Evolutionary conservation across 2,329 filamentous ascomycete genomes (phyloP).

Genomic region (Aspergillus melleus): DNA sequence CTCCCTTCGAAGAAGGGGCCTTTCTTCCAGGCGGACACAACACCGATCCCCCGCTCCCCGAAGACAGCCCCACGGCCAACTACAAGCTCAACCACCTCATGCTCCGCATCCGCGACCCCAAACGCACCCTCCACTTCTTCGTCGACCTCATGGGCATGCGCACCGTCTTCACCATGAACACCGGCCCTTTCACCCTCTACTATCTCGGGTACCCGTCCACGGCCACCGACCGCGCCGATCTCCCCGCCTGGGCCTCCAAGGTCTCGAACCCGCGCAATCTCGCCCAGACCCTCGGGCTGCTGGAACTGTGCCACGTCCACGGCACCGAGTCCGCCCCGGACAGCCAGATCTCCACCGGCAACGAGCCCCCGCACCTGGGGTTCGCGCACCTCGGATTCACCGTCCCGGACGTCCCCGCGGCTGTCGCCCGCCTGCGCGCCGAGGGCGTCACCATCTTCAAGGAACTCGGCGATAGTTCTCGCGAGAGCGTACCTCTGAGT

Average conservation of each 20-base stretch:
- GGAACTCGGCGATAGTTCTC: slow-evolving; percentile 31
- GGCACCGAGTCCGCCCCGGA: slow-evolving; percentile 30
- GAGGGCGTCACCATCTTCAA: slow-evolving; percentile 36
- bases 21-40: slow-evolving; percentile 34
- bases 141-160: slow-evolving; percentile 42
- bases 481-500: slow-evolving; percentile 33
- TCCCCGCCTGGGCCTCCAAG: slow-evolving; percentile 29
- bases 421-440: slow-evolving; percentile 30
- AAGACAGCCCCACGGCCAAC: slow-evolving; percentile 28
- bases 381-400: slow-evolving; percentile 42
- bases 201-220: slow-evolving; percentile 41
- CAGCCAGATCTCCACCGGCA: slow-evolving; percentile 29
- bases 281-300: slow-evolving; percentile 33
- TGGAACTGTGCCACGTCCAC: slow-evolving; percentile 41
- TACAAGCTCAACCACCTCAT: slow-evolving; percentile 43
- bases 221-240: slow-evolving; percentile 25
- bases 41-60: slow-evolving; percentile 29
- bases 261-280: slow-evolving; percentile 27
- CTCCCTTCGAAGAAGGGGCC: slow-evolving; percentile 25
- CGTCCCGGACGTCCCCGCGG: slow-evolving; percentile 35
- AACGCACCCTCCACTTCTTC: slow-evolving; percentile 38
- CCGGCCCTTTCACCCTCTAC: slow-evolving; percentile 42
- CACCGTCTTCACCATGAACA: slow-evolving; percentile 40
- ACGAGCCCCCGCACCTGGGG: slow-evolving; percentile 35
- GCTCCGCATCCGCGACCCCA: slow-evolving; percentile 37